Evolutionary conservation across 2,329 filamentous ascomycete genomes (phyloP).

Genomic region (Emmonsiellopsis sp.): DNA sequence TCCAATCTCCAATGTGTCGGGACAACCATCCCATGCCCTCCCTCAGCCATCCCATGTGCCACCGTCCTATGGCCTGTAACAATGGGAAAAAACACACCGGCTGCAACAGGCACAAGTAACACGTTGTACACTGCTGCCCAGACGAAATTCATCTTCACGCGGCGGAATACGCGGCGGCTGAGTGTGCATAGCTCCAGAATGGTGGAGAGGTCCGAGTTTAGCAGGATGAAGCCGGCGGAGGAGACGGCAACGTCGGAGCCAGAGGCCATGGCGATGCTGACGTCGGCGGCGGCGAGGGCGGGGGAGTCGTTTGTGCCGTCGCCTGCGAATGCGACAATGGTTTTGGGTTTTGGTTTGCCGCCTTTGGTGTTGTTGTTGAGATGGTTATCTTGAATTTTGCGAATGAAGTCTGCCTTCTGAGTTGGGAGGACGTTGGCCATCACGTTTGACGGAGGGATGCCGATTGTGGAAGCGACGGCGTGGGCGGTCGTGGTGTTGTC

Average conservation of each 20-base stretch:
- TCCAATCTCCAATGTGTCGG: conserved; percentile 36
- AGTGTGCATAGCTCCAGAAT: conserved; percentile 67
- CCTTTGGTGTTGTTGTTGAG: conserved; percentile 20
- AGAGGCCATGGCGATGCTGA: conserved; percentile 72
- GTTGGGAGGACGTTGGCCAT: conserved; percentile 80
- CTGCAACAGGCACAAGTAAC: conserved; percentile 67
- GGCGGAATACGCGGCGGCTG: conserved; percentile 60
- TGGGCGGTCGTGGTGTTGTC: conserved; percentile 79
- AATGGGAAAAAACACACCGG: conserved; percentile 64
- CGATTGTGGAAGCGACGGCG: conserved; percentile 66
- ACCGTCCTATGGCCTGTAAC: conserved; percentile 26
- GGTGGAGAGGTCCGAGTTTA: conserved; percentile 59
- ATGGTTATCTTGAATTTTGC: conserved; percentile 36
- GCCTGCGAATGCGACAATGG: conserved; percentile 71
- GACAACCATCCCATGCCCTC: conserved; percentile 22
- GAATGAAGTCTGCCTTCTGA: conserved; percentile 57
- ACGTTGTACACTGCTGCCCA: conserved; percentile 82
- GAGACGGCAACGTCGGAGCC: conserved; percentile 77
- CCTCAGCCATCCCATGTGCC: conserved; percentile 11
- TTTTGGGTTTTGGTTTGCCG: conserved; percentile 23
- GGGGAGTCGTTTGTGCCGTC: conserved; percentile 84
- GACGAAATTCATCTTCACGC: conserved; percentile 74
- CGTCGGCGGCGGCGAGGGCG: conserved; percentile 67
- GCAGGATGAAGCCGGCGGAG: conserved; percentile 70
- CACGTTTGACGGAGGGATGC: conserved; percentile 64